These are phyloP conservation scores for Suillus clintonianus DNA, from an alignment of 768 basidiomycete genomes.

Conservation along the genomic window DNA sequence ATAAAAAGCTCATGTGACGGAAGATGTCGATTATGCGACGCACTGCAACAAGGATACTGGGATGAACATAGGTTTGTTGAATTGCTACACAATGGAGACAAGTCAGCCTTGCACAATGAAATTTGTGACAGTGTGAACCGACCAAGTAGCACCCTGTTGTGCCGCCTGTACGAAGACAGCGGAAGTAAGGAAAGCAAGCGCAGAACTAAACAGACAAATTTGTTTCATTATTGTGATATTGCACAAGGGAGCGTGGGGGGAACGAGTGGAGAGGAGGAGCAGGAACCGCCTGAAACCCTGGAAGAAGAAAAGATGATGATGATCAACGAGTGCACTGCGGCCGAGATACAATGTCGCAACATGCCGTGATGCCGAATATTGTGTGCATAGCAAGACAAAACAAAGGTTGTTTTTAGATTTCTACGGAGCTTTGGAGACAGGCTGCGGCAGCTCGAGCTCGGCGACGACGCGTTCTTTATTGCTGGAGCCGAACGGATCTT, in stretches of 20 bases:
- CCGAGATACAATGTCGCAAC: not conserved
- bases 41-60: conserved; percentile 46
- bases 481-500: too few species aligned
- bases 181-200: conserved; percentile 16
- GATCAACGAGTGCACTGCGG: not conserved
- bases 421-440: too few species aligned
- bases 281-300: not conserved
- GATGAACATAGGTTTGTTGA: conserved; percentile 37
- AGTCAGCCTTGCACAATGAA: not conserved
- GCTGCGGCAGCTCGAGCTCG: too few species aligned
- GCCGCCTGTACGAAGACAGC: conserved; percentile 26
- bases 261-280: not conserved
- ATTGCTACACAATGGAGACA: conserved; percentile 31
- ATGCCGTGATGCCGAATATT: not conserved
- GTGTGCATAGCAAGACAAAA: not conserved
- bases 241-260: conserved; percentile 17
- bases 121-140: not conserved
- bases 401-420: not conserved
- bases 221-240: conserved; percentile 6
- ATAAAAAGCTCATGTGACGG: not conserved
- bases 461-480: too few species aligned
- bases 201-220: conserved; percentile 16
- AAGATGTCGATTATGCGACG: conserved; percentile 17
- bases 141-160: conserved; percentile 31
- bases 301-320: not conserved